Conservation (phyloP, 148 eudicot genomes). For the Beta vulgaris region DNA sequence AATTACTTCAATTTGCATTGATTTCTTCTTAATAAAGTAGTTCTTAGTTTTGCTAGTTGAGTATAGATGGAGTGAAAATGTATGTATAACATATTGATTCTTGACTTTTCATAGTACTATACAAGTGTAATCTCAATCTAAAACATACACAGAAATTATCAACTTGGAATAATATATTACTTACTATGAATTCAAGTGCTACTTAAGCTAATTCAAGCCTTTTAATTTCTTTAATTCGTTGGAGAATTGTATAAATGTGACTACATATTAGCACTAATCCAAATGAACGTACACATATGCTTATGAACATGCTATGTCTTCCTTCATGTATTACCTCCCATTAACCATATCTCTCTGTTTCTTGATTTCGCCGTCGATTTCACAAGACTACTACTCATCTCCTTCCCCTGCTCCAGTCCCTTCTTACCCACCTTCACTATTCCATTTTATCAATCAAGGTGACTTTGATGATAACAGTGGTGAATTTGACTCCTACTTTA, state of each 20-base stretch:
- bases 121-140: too few species aligned
- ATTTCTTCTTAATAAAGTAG: too few species aligned
- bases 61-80: too few species aligned
- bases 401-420: background rate
- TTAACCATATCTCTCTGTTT: background rate
- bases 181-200: too few species aligned
- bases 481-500: background rate
- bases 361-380: background rate
- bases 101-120: too few species aligned
- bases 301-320: too few species aligned
- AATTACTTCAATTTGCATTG: too few species aligned
- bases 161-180: too few species aligned
- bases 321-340: background rate
- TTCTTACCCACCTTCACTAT: background rate
- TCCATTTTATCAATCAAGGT: background rate
- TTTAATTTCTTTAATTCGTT: background rate
- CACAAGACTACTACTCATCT: background rate
- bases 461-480: background rate
- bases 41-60: too few species aligned
- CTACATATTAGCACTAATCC: background rate
- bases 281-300: background rate
- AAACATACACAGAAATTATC: background rate
- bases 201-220: too few species aligned
- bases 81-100: too few species aligned
- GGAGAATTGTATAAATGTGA: background rate